These are phyloP conservation scores for Neocucurbitaria cava DNA, from an alignment of 2,329 filamentous ascomycete species.

Conservation along the genomic window DNA sequence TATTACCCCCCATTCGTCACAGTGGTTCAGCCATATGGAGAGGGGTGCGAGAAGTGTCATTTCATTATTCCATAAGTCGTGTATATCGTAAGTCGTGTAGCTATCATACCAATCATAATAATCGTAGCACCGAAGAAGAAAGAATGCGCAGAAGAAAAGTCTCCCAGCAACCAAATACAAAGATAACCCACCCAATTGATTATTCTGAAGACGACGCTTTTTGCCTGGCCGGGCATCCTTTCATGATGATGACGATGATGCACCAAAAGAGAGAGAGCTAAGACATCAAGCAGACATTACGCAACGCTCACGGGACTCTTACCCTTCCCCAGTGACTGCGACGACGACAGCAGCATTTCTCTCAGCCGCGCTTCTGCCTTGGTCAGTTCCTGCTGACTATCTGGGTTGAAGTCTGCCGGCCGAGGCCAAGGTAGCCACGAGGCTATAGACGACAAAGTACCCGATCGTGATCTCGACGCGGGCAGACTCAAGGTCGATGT, in stretches of 20 bases:
- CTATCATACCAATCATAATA: conserved; percentile 6
- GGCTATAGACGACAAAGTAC: conserved; percentile 39
- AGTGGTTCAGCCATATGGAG: background rate
- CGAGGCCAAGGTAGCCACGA: conserved; percentile 49
- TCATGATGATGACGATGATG: background rate
- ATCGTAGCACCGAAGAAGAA: background rate
- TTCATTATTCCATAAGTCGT: conserved; percentile 7
- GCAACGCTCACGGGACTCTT: conserved; percentile 32
- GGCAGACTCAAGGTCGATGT: conserved; percentile 31
- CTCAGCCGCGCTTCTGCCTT: conserved; percentile 40
- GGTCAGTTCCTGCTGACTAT: conserved; percentile 33
- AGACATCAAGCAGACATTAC: conserved; percentile 8
- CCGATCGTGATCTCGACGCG: conserved; percentile 29
- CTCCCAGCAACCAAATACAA: background rate
- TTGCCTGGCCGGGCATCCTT: background rate
- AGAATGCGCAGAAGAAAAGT: background rate
- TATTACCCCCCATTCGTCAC: too few species aligned
- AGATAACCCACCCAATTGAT: background rate
- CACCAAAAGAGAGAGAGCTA: background rate
- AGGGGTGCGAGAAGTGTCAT: background rate
- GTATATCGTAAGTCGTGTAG: conserved; percentile 16
- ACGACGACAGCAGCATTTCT: conserved; percentile 38
- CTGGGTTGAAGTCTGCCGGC: conserved; percentile 18
- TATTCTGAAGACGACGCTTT: background rate
- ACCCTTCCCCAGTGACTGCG: conserved; percentile 34